phyloP scores from a whole-genome alignment of 352 stramenopile species.

The Phytophthora palmivora region DNA sequence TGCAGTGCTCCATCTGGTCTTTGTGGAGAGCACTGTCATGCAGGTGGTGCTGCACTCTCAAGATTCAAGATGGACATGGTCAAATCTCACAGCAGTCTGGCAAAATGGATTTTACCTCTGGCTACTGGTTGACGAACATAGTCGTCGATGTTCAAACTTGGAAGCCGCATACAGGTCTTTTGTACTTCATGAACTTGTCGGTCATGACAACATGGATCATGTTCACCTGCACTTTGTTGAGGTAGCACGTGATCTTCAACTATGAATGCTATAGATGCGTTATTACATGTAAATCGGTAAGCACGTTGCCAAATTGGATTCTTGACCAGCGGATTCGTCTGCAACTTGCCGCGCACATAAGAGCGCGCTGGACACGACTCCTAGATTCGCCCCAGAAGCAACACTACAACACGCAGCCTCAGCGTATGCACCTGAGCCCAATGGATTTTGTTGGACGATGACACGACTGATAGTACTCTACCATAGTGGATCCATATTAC shows the following conservation, averaged over 20 bases:
- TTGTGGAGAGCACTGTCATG: too few species aligned
- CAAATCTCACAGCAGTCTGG: slow-evolving; percentile 17
- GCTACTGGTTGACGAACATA: not conserved
- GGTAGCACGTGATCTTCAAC: too few species aligned
- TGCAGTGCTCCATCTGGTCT: not conserved
- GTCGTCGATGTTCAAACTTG: not conserved
- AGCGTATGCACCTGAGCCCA: not conserved
- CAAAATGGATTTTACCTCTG: slow-evolving; percentile 17
- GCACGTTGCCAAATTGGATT: not conserved
- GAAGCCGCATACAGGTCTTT: too few species aligned
- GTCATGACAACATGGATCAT: too few species aligned
- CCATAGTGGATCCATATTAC: not conserved
- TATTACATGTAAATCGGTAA: not conserved
- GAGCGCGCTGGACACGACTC: slow-evolving; percentile 15
- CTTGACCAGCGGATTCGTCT: slow-evolving; percentile 23
- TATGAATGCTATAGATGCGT: too few species aligned
- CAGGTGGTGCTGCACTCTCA: slow-evolving; percentile 24
- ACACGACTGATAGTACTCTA: not conserved
- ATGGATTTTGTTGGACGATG: slow-evolving; percentile 32
- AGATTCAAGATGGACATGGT: slow-evolving; percentile 20
- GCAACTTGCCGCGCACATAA: slow-evolving; percentile 6
- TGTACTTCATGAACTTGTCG: not conserved
- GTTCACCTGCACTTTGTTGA: too few species aligned
- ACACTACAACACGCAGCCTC: not conserved
- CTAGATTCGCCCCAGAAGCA: slow-evolving; percentile 3